Base-by-base conservation (phyloP, 495 filamentous ascomycete species). In the Aspergillus sclerotiicarbonarius region DNA sequence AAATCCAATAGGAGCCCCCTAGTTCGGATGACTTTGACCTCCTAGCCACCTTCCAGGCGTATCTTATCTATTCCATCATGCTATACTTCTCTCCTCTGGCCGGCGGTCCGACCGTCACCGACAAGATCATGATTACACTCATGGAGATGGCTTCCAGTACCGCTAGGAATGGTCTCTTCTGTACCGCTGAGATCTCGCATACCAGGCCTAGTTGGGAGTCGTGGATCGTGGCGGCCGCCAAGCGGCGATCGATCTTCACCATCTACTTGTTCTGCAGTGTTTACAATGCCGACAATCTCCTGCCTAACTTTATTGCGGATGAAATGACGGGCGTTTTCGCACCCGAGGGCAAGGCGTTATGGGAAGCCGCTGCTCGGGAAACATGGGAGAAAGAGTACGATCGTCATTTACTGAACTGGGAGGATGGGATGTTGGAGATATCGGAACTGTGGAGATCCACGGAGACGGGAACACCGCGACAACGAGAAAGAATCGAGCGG, bases 201-300 rank as follows among this genome's bases (percentile, higher is more conserved):
- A 58, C 60, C 4, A 68, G 73, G 2, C 79, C 78, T 2, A 62
- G 30, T 18, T 82, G 78, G 80, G 77, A 81, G 60, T 71, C 72
- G 4, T 82, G 77, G 78, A 79, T 82, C 32, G 60, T 79, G 4
- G 74, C 70, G 13, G 67, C 72, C 12, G 62, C 78, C 13, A 81
- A 79, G 54, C 71, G 76, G 16, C 76, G 80, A 2, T 70, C 77
- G 8, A 41, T 82, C 3, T 74, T 69, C 37, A 64, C 69, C 0
- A 77, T 80, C 73, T 81, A 80, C 52, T 63, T 82, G n/a, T 79
- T 82, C 54, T 73, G 65, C 50, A 80, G 67, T 20, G 65, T 79
- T 2, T 76, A 76, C 52, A 76, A 73, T 16, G 47, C 67, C 0
- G 60, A 74, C n/a, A 65, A 70, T 8, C 61, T 62, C 2, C 50